Conservation (phyloP, 2,329 filamentous ascomycete genomes). For the Harringtonia aguacate region DNA sequence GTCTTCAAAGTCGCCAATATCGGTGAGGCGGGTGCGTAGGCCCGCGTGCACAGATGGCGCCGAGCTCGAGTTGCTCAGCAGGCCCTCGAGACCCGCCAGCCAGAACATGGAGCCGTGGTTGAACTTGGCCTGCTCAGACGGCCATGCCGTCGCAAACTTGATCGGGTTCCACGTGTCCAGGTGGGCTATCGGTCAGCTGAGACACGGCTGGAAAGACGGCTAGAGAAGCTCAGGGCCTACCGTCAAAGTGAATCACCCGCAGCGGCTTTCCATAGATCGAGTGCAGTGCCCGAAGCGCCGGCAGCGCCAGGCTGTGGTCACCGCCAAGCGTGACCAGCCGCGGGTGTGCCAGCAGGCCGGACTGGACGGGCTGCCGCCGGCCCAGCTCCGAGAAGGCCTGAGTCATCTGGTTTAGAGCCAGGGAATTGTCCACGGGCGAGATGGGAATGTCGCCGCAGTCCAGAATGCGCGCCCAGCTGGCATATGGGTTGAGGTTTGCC, state of each 20-base stretch:
- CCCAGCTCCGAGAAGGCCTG: slow-evolving; percentile 65
- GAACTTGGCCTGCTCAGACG: slow-evolving; percentile 58
- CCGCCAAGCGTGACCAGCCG: slow-evolving; percentile 62
- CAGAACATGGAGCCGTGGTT: slow-evolving; percentile 91
- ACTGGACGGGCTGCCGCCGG: slow-evolving; percentile 22
- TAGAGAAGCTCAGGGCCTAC: slow-evolving; percentile 18
- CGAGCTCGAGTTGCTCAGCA: slow-evolving; percentile 59
- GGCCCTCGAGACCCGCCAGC: slow-evolving; percentile 70
- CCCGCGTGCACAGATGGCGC: slow-evolving; percentile 73
- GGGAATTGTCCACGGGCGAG: slow-evolving; percentile 73
- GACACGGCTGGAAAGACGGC: neutral
- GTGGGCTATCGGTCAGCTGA: slow-evolving; percentile 32
- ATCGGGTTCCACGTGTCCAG: slow-evolving; percentile 78
- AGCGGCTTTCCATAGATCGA: slow-evolving; percentile 51
- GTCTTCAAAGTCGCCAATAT: slow-evolving; percentile 58
- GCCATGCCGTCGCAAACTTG: slow-evolving; percentile 71
- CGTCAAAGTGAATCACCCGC: slow-evolving; percentile 66
- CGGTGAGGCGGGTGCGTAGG: slow-evolving; percentile 64
- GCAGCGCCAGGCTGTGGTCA: slow-evolving; percentile 61
- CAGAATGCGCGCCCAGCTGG: slow-evolving; percentile 64
- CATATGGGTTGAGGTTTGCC: slow-evolving; percentile 74
- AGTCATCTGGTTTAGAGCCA: slow-evolving; percentile 77
- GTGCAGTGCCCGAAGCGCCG: slow-evolving; percentile 56
- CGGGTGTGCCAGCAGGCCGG: slow-evolving; percentile 23
- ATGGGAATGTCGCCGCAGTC: slow-evolving; percentile 90